Evolutionary conservation across 306 rosid genomes (phyloP).

Genomic region (Luffa acutangula): DNA sequence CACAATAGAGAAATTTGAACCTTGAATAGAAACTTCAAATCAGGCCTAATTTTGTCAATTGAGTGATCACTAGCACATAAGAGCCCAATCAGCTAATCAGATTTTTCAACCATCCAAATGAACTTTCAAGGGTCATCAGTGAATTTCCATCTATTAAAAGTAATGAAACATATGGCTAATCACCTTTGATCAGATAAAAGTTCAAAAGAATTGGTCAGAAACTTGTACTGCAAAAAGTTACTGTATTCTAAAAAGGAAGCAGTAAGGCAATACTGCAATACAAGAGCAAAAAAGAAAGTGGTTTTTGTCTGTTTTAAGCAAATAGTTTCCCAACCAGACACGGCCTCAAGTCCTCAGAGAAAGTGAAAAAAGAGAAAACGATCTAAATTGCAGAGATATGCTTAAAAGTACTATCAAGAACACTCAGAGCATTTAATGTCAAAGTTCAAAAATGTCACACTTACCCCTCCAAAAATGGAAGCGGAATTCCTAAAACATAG

Average conservation of each 20-base stretch:
- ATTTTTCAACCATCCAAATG: neutral
- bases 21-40: neutral
- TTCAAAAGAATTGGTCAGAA: constrained; percentile 1
- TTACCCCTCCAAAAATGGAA: neutral
- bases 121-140: neutral
- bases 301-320: constrained; percentile 7
- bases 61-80: neutral
- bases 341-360: neutral
- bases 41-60: neutral
- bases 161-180: neutral
- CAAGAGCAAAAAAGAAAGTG: neutral
- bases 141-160: neutral
- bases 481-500: neutral
- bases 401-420: constrained; percentile 4
- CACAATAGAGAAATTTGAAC: neutral
- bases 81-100: neutral
- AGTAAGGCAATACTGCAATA: constrained; percentile 1
- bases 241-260: neutral
- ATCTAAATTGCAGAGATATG: constrained; percentile 12
- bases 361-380: neutral
- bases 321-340: neutral
- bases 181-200: neutral
- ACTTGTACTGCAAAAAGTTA: neutral
- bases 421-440: constrained; percentile 9
- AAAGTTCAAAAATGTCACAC: constrained; percentile 26